phyloP scores from a whole-genome alignment of 768 basidiomycete genomes.

The Termitomyces sp. region DNA sequence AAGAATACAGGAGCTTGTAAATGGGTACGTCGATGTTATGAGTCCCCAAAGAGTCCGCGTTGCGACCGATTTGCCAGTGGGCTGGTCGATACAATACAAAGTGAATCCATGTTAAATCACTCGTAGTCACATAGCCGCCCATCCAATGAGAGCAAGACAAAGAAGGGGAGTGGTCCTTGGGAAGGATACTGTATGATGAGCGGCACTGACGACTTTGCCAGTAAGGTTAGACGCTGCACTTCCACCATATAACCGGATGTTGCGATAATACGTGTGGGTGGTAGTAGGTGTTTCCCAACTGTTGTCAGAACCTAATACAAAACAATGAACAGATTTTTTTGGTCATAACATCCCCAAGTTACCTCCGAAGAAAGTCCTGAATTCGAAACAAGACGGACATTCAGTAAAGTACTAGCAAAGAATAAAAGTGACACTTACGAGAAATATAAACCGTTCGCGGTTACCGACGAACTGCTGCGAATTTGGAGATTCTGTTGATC shows the following conservation, averaged over 20 bases:
- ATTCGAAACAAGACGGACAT: background rate
- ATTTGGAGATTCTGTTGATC: slow-evolving; percentile 61
- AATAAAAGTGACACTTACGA: slow-evolving; percentile 44
- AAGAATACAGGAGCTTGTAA: background rate
- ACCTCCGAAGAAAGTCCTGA: slow-evolving; percentile 83
- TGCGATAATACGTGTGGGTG: slow-evolving; percentile 74
- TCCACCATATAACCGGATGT: slow-evolving; percentile 64
- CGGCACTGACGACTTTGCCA: slow-evolving; percentile 27
- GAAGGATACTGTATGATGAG: slow-evolving; percentile 5
- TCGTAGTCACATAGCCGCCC: slow-evolving; percentile 4
- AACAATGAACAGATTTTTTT: background rate
- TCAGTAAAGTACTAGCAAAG: slow-evolving; percentile 1
- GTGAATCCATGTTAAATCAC: background rate
- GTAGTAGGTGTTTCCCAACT: slow-evolving; percentile 70
- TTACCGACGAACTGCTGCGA: slow-evolving; percentile 48
- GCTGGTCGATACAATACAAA: background rate
- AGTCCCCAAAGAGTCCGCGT: background rate
- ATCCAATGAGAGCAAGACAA: background rate
- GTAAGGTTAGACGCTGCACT: slow-evolving; percentile 45
- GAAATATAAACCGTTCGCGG: slow-evolving; percentile 71
- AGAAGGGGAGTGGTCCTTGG: background rate
- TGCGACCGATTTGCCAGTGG: background rate
- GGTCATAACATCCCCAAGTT: slow-evolving; percentile 1
- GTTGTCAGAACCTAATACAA: slow-evolving; percentile 48
- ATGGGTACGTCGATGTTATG: background rate